Evolutionary conservation across 129 eudicot genomes (phyloP).

Genomic region (Solidago caesia): DNA sequence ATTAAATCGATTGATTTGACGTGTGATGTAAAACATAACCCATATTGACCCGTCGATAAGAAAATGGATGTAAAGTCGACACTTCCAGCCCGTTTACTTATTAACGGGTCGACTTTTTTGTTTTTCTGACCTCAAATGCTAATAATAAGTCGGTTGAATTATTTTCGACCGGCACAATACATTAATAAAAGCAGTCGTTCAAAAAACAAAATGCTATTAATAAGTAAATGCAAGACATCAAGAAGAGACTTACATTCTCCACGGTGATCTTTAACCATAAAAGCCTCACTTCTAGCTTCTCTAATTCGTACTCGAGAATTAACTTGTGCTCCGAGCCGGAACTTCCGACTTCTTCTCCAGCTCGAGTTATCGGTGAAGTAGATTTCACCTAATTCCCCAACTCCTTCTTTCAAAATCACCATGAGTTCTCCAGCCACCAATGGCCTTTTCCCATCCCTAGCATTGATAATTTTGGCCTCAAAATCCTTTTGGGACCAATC

Average conservation of each 20-base stretch:
- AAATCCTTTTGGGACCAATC: conserved; percentile 74
- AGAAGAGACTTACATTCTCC: conserved; percentile 73
- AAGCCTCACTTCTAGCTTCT: conserved; percentile 68
- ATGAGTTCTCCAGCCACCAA: conserved; percentile 57
- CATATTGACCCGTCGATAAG: too few relatives aligned
- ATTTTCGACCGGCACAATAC: too few relatives aligned
- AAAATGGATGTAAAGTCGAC: too few relatives aligned
- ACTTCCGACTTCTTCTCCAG: conserved; percentile 75
- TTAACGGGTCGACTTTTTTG: too few relatives aligned
- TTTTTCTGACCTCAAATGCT: too few relatives aligned
- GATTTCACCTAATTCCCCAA: conserved; percentile 60
- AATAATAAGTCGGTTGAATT: too few relatives aligned
- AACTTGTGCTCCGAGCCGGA: conserved; percentile 59
- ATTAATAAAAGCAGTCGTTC: too few relatives aligned
- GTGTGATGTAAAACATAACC: too few relatives aligned
- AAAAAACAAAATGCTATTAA: neutral
- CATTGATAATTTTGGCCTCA: conserved; percentile 36
- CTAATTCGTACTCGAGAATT: conserved; percentile 39
- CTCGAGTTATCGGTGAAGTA: conserved; percentile 85
- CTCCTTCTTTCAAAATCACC: conserved; percentile 49
- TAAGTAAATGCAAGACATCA: neutral
- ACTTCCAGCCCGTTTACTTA: too few relatives aligned
- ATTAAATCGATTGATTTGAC: too few relatives aligned
- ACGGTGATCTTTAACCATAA: conserved; percentile 80
- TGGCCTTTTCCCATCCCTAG: conserved; percentile 83